These are phyloP conservation scores for Panicum miliaceum DNA, from an alignment of 176 grass and related monocot species.

Conservation along the genomic window DNA sequence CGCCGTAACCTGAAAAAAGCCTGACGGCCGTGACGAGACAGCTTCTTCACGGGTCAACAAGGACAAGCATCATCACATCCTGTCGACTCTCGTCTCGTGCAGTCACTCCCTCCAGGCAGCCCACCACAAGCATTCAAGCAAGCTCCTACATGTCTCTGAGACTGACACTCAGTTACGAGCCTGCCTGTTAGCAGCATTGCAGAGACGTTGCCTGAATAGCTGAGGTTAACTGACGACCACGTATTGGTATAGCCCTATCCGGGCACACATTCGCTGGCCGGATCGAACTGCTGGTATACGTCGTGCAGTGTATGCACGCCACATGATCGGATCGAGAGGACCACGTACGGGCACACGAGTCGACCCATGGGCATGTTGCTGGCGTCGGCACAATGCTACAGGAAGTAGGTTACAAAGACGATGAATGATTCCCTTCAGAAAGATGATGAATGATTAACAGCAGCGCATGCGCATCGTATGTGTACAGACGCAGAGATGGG, in stretches of 20 bases:
- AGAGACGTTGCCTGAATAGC: background rate
- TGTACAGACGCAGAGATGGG: background rate
- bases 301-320: background rate
- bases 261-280: background rate
- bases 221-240: background rate
- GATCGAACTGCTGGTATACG: background rate
- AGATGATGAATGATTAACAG: too few species aligned
- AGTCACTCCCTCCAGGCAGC: too few species aligned
- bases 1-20: background rate
- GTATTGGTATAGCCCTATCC: background rate
- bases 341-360: background rate
- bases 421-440: background rate
- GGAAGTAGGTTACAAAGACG: background rate
- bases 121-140: background rate
- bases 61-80: slow-evolving; percentile 27
- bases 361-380: background rate
- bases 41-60: slow-evolving; percentile 49
- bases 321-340: slow-evolving; percentile 10
- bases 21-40: slow-evolving; percentile 19
- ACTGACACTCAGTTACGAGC: too few species aligned
- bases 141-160: background rate
- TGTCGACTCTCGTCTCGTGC: background rate
- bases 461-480: background rate
- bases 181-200: too few species aligned
- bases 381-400: background rate